phyloP scores from a whole-genome alignment of 2,329 filamentous ascomycete species.

The Cladophialophora chaetospira region DNA sequence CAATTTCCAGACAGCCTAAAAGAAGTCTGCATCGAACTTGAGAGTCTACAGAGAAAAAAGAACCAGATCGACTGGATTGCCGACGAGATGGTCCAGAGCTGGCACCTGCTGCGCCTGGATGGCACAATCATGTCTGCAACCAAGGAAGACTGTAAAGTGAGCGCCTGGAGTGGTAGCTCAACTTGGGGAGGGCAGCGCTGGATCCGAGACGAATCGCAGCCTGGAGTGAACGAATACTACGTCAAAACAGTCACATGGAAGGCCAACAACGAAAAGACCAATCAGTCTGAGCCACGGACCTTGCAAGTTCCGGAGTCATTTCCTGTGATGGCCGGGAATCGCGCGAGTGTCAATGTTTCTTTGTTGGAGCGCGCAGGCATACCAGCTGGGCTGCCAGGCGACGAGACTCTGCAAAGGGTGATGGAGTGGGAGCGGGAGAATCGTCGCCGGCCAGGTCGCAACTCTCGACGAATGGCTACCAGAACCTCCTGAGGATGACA shows the following conservation, averaged over 20 bases:
- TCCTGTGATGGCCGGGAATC: background rate
- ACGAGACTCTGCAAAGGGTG: background rate
- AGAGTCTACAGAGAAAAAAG: constrained; percentile 51
- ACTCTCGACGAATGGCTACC: too few relatives aligned
- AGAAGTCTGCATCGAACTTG: constrained; percentile 50
- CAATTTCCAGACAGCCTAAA: constrained; percentile 37
- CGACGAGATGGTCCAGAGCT: background rate
- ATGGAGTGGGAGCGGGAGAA: background rate
- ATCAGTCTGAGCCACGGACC: background rate
- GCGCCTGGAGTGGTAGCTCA: constrained; percentile 51
- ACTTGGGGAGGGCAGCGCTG: constrained; percentile 44
- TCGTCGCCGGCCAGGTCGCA: too few relatives aligned
- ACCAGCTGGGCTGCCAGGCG: background rate
- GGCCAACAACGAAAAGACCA: constrained; percentile 39
- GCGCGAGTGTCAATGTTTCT: background rate
- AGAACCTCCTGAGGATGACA: too few relatives aligned
- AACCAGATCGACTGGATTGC: constrained; percentile 45
- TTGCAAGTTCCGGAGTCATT: background rate
- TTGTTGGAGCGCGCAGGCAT: background rate
- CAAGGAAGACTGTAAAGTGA: constrained; percentile 35
- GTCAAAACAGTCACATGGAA: constrained; percentile 45
- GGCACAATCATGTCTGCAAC: background rate
- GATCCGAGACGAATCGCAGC: constrained; percentile 47
- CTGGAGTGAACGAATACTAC: constrained; percentile 48
- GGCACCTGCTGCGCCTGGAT: background rate